Percentiles rank a stretch among this genome's conserved stretches.
phyloP scores from a whole-genome alignment of 2,329 filamentous ascomycete species.

The Elsinoe australis region DNA sequence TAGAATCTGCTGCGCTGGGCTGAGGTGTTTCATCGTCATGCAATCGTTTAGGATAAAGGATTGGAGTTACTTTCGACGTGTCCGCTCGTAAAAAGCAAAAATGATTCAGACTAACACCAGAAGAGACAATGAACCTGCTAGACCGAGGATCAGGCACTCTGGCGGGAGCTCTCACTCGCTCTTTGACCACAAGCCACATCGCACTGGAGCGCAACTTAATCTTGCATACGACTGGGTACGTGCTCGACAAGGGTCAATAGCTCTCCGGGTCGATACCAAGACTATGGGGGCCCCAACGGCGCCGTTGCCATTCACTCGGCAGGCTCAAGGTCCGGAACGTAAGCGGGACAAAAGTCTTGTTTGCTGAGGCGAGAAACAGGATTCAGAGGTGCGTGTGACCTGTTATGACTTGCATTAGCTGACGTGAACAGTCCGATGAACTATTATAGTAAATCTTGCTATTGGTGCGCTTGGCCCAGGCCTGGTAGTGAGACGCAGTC shows the following conservation, averaged over 20 bases:
- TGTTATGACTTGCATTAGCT: neutral
- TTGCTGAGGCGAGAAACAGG: neutral
- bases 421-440: neutral
- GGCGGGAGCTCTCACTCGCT: neutral
- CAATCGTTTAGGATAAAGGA: too few species aligned
- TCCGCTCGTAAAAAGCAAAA: slow-evolving; percentile 8
- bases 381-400: slow-evolving; percentile 1
- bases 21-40: slow-evolving; percentile 1
- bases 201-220: slow-evolving; percentile 9
- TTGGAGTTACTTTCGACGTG: too few species aligned
- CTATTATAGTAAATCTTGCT: neutral
- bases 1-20: neutral
- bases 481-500: too few species aligned
- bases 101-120: neutral
- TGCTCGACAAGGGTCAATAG: slow-evolving; percentile 3
- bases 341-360: neutral
- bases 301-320: neutral
- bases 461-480: too few species aligned
- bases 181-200: slow-evolving; percentile 5
- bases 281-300: neutral
- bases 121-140: neutral
- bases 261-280: slow-evolving; percentile 9
- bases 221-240: slow-evolving; percentile 8
- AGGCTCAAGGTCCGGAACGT: slow-evolving; percentile 11
- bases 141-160: neutral